Evolutionary conservation across 306 rosid genomes (phyloP), one percentile per base, ranked within the genome.

Genomic region (Fragaria vesca): DNA sequence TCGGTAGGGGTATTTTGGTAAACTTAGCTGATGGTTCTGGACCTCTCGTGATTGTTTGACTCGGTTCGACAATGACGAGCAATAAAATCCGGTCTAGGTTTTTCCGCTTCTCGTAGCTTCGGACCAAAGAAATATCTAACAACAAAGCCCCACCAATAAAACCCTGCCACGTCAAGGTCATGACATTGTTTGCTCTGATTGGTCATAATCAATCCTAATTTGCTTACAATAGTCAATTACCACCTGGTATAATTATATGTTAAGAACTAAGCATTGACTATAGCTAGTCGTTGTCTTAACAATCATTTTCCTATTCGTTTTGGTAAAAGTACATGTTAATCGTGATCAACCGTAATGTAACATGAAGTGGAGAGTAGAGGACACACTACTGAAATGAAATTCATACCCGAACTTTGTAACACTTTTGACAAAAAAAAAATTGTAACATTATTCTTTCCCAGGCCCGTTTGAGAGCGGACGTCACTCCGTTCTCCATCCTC

Each of bases 81-180:
- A 28, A 61, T 28, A 12, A 61, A 28, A 28, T 26, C 38, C 67
- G 3, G 40, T 12, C 28, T 61, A 12, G 40, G 38, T 65, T 34
- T 20, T 15, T 6, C 21, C 42, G 43, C 17, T 42, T 3, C 6
- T 57, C 15, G 66, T 80, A 38, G 61, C 79, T 67, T 80, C 17
- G 55, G 62, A 26, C 36, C 46, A 12, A 68, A 46, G 72, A n/a
- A 57, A 80, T 34, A 26, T 61, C 58, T 7, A 45, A n/a, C 34
- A 47, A 79, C 81, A 84, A 69, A 62, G 2, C 9, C 1, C 46
- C 28, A 34, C 89, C 88, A 85, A 87, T 85, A 11, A 17, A 0
- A 47, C 28, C 4, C 61, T 21, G 84, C 79, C 87, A 87, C 5
- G 65, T 82, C 80, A 80, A 81, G 74, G 20, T 3, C 0, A n/a